These are phyloP conservation scores for Quercus cerris DNA, from an alignment of 306 rosid genomes.

Conservation along the genomic window DNA sequence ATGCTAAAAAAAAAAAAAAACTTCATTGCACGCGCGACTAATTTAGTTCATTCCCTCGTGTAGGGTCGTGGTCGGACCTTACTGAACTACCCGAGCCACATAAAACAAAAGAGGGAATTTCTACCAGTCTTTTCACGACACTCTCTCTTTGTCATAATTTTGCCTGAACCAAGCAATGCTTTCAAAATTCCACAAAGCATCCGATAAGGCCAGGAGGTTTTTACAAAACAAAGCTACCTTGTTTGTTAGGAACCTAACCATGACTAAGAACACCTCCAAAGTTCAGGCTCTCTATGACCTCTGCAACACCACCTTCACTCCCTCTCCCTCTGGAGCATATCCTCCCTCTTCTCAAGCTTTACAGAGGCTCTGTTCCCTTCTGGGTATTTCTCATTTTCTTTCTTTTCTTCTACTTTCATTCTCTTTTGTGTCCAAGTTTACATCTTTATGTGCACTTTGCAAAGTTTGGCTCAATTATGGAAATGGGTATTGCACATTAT, in stretches of 20 bases:
- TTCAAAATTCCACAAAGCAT: conserved; percentile 32
- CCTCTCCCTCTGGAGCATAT: conserved; percentile 31
- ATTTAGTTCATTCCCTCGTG: too few relatives aligned
- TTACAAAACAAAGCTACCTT: conserved; percentile 27
- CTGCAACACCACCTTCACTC: conserved; percentile 56
- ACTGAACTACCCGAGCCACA: too few relatives aligned
- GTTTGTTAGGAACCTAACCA: conserved; percentile 40
- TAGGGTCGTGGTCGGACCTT: too few relatives aligned
- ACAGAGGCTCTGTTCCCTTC: conserved; percentile 52
- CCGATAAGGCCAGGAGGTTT: conserved; percentile 39
- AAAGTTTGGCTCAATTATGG: background rate
- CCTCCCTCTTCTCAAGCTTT: conserved; percentile 48
- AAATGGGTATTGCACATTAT: conserved; percentile 3
- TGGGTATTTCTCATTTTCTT: conserved; percentile 48
- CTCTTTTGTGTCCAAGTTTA: background rate
- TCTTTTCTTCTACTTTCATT: background rate
- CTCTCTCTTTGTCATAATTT: background rate
- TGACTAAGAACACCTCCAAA: conserved; percentile 52
- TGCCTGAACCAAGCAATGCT: conserved; percentile 14
- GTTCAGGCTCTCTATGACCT: conserved; percentile 67
- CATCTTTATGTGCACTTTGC: background rate
- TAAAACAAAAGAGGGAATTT: background rate
- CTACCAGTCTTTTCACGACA: background rate
- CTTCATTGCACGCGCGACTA: too few relatives aligned
- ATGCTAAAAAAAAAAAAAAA: too few relatives aligned